Evolutionary conservation across 768 basidiomycete species (phyloP), one percentile per base, ranked within the genome.

Genomic region (Gloeophyllum trabeum): DNA sequence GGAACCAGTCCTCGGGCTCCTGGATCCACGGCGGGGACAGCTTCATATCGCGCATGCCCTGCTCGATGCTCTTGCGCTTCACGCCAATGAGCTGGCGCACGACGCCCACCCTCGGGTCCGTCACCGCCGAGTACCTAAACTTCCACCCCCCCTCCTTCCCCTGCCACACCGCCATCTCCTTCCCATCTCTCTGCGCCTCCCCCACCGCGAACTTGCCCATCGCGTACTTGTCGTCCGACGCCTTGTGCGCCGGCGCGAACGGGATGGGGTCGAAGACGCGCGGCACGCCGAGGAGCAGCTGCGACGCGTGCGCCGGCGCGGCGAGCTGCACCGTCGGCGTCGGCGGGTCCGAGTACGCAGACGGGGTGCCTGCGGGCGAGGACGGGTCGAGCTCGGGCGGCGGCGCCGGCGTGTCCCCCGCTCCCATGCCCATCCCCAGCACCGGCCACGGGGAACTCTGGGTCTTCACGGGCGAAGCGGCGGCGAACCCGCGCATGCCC

Each of bases 41-140:
- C 45, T 62, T 67, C 20, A 51, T 39, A 21, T 56, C 54, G 7
- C 66, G 60, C 16, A 48, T 44, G 3, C 61, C 62, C 46, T 70
- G 63, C 21, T 59, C 59, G n/a, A 53, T 48, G 7, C 54, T 61
- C 59, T 79, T 87, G 47, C 83, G 67, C 62, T 86, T 88, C 22
- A 77, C 71, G 1, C 79, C 82, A 44, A 78, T 75, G 35, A 89
- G 56, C 55, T 78, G 79, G 46, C 65, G 68, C 30, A 85, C 70
- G 6, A 88, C 66, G 2, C 79, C 75, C 10, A 87, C 64, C 14
- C 85, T 67, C 4, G 83, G 86, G 49, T 89, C 81, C 1, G 87
- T 89, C 10, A 60, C 70, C 2, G 68, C 70, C 7, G 68, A 54
- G 48, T 88, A 90, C 47, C 61, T 66, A 24, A 50, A 50, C 43